These are phyloP conservation scores for Aspergillus sp. DNA, from an alignment of 2,329 filamentous ascomycete genomes.

Conservation along the genomic window DNA sequence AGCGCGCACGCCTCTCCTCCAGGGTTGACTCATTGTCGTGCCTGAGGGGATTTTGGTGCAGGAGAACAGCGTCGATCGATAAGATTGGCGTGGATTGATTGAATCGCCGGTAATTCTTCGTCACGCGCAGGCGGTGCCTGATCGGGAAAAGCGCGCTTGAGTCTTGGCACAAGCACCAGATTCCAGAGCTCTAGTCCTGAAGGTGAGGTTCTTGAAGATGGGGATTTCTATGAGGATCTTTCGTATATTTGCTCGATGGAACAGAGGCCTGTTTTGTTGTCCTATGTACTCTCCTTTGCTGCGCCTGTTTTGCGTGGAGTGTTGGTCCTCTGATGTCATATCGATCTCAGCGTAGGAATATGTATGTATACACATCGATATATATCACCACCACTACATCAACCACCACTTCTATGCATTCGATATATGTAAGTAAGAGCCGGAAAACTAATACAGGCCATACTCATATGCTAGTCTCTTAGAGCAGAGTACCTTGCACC, in stretches of 20 bases:
- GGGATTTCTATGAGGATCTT: too few species aligned
- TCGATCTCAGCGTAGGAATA: background rate
- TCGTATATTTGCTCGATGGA: too few species aligned
- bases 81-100: constrained; percentile 5
- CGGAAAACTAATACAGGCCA: too few species aligned
- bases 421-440: too few species aligned
- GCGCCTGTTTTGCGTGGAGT: background rate
- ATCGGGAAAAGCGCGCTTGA: constrained; percentile 17
- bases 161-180: constrained; percentile 10
- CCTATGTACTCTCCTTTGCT: background rate
- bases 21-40: constrained; percentile 34
- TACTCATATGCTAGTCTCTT: too few species aligned
- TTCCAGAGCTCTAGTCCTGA: background rate
- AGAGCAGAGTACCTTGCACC: background rate
- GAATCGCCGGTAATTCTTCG: constrained; percentile 15
- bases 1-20: constrained; percentile 34
- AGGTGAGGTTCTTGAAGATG: too few species aligned
- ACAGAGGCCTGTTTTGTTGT: too few species aligned
- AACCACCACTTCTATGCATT: too few species aligned
- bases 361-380: background rate
- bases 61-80: constrained; percentile 3
- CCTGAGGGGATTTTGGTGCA: constrained; percentile 10
- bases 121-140: constrained; percentile 12
- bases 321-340: background rate
- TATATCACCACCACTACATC: background rate